Conservation (phyloP, 306 rosid species). For the Trifolium repens region DNA sequence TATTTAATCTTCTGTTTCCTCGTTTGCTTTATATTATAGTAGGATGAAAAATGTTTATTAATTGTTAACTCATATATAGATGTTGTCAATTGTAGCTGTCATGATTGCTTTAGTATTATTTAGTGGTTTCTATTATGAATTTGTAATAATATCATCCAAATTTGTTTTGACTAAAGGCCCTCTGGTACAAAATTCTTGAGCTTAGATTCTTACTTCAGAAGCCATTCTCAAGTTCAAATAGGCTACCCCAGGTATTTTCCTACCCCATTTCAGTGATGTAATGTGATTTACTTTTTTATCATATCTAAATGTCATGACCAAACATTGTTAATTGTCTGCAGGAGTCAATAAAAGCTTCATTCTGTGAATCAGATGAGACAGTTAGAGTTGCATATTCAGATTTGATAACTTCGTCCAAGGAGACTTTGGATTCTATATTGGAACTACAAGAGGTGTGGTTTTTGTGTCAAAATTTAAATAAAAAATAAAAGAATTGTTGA, state of each 20-base stretch:
- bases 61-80: neutral
- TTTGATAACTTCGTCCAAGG: slow-evolving; percentile 68
- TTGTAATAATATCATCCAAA: neutral
- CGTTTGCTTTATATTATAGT: slow-evolving; percentile 19
- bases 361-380: slow-evolving; percentile 63
- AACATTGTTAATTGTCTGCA: slow-evolving; percentile 49
- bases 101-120: neutral
- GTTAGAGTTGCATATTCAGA: slow-evolving; percentile 67
- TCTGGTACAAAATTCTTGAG: slow-evolving; percentile 94
- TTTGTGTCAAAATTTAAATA: slow-evolving; percentile 21
- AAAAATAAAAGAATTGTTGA: neutral
- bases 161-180: slow-evolving; percentile 55
- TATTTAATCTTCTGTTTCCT: slow-evolving; percentile 1
- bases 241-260: slow-evolving; percentile 80
- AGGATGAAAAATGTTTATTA: slow-evolving; percentile 18
- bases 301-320: slow-evolving; percentile 26
- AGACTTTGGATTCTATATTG: slow-evolving; percentile 74
- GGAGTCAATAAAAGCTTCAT: slow-evolving; percentile 71
- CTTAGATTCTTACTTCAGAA: slow-evolving; percentile 84
- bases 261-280: slow-evolving; percentile 19
- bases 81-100: slow-evolving; percentile 17
- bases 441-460: slow-evolving; percentile 76
- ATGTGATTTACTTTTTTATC: slow-evolving; percentile 29
- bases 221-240: slow-evolving; percentile 77
- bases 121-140: slow-evolving; percentile 20